Percentiles rank a stretch among this genome's conserved stretches.
Evolutionary conservation across 164 flowering plant genomes (phyloP).

Genomic region (Brasenia schreberi): DNA sequence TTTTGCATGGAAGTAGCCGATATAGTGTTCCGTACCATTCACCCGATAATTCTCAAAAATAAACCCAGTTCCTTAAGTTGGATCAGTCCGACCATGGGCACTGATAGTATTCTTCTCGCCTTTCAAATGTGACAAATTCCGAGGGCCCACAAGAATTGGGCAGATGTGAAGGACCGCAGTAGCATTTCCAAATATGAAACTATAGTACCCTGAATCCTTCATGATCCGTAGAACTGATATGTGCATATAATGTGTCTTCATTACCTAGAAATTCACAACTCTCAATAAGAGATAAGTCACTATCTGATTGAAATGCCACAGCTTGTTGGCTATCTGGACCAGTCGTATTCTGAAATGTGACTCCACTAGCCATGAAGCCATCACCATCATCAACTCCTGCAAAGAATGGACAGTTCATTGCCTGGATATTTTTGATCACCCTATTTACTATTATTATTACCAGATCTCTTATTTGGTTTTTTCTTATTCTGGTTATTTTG

Average conservation of each 20-base stretch:
- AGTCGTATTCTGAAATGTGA: conserved; percentile 11
- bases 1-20: conserved; percentile 4
- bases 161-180: conserved; percentile 11
- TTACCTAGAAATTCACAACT: conserved; percentile 13
- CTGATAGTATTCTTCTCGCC: conserved; percentile 12
- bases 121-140: conserved; percentile 4
- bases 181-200: conserved; percentile 15
- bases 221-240: conserved; percentile 10
- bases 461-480: too few relatives aligned
- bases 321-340: conserved; percentile 15
- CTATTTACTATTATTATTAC: too few relatives aligned
- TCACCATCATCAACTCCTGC: conserved; percentile 12
- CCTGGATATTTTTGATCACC: neutral
- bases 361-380: conserved; percentile 15
- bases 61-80: conserved; percentile 9
- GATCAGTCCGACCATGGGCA: conserved; percentile 11
- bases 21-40: conserved; percentile 8
- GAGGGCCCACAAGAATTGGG: conserved; percentile 8
- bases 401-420: neutral
- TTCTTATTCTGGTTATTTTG: too few relatives aligned
- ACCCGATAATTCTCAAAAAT: conserved; percentile 3
- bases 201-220: conserved; percentile 8
- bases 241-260: conserved; percentile 15
- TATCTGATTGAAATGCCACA: conserved; percentile 10
- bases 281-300: conserved; percentile 8